A percentile compares a stretch with the other conserved stretches of the same genome.
These are phyloP conservation scores for Thuja plicata DNA, from an alignment of 83 land plant genomes.

Conservation along the genomic window DNA sequence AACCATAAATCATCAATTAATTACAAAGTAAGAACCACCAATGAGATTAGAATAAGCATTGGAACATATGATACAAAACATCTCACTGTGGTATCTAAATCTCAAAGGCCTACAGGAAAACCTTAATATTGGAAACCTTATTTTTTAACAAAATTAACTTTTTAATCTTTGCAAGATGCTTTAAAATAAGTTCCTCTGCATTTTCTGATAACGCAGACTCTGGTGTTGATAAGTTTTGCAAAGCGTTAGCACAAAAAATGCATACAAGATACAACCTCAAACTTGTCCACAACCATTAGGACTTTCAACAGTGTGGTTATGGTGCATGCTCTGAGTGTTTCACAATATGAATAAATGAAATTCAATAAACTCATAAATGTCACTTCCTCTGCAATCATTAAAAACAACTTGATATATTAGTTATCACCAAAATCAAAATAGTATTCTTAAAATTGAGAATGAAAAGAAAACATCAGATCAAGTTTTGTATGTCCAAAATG, in stretches of 20 bases:
- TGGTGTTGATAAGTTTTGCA: conserved; percentile 43
- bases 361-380: conserved; percentile 53
- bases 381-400: conserved; percentile 38
- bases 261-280: conserved; percentile 56
- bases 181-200: conserved; percentile 31
- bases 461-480: neutral
- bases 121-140: neutral
- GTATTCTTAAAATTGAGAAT: neutral
- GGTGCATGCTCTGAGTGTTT: conserved; percentile 34
- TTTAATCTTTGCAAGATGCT: conserved; percentile 31
- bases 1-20: neutral
- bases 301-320: conserved; percentile 40
- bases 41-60: neutral
- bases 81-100: neutral
- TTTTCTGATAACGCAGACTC: conserved; percentile 48
- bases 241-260: conserved; percentile 34
- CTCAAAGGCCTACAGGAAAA: neutral
- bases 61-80: neutral
- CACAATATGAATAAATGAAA: conserved; percentile 50
- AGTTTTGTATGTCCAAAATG: neutral
- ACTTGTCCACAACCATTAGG: conserved; percentile 53
- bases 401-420: neutral
- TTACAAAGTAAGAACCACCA: neutral
- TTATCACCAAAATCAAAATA: neutral
- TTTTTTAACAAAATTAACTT: conserved; percentile 14